A percentile compares a stretch with the other conserved stretches of the same genome.
Evolutionary conservation across 768 basidiomycete genomes (phyloP).

Genomic region (Serendipita sp.): DNA sequence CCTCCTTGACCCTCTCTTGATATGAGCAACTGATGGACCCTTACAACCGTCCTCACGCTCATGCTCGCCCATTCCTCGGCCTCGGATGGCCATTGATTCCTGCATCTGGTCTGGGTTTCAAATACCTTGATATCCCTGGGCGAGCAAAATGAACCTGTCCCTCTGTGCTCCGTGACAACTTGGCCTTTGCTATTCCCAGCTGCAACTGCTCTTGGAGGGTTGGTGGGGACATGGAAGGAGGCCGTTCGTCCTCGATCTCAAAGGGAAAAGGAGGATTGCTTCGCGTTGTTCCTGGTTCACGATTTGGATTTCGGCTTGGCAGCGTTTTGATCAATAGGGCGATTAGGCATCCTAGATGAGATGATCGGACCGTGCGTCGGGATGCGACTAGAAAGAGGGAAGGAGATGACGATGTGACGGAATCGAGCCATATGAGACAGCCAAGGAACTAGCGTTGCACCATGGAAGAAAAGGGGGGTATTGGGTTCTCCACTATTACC

Average conservation of each 20-base stretch:
- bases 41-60: no score
- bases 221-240: background rate
- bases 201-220: background rate
- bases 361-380: background rate
- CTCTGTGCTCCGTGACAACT: background rate
- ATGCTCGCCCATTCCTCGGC: no score
- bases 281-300: background rate
- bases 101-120: background rate
- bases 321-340: background rate
- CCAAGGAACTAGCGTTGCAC: no score
- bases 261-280: background rate
- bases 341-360: background rate
- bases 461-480: no score
- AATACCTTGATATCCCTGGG: background rate
- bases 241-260: background rate
- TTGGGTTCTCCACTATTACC: no score
- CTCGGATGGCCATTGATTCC: no score
- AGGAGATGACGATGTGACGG: no score
- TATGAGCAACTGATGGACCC: no score
- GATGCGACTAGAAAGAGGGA: no score
- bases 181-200: background rate
- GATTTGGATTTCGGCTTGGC: background rate
- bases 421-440: no score
- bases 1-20: no score
- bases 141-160: background rate